Evolutionary conservation across 2,329 filamentous ascomycete species (phyloP).

Genomic region (Epichloe gansuensis): DNA sequence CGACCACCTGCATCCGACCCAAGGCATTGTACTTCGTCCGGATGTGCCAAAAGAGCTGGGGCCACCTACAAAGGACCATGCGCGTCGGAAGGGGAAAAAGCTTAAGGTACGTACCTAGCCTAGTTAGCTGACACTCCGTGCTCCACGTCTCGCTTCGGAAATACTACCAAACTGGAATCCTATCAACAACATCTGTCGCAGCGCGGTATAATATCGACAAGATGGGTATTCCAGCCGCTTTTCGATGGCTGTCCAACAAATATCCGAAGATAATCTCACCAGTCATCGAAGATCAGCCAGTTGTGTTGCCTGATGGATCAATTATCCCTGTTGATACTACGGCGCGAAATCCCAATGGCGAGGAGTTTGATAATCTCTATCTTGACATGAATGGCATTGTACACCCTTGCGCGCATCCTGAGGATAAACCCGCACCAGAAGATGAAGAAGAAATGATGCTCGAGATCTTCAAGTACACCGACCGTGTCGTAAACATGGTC

Average conservation of each 20-base stretch:
- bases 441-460: slow-evolving; percentile 99
- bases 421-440: slow-evolving; percentile 79
- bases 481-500: slow-evolving; percentile 97
- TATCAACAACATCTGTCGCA: not conserved
- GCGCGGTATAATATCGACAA: not conserved
- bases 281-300: slow-evolving; percentile 75
- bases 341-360: slow-evolving; percentile 83
- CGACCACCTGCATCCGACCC: too few relatives aligned
- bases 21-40: too few relatives aligned
- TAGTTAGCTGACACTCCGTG: too few relatives aligned
- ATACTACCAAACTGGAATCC: too few relatives aligned
- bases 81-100: too few relatives aligned
- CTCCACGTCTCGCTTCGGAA: too few relatives aligned
- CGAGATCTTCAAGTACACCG: slow-evolving; percentile 96
- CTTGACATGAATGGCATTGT: slow-evolving; percentile 99
- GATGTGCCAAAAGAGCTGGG: too few relatives aligned
- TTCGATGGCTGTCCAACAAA: slow-evolving; percentile 92
- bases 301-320: slow-evolving; percentile 68
- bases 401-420: slow-evolving; percentile 94
- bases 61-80: too few relatives aligned
- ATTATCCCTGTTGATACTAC: slow-evolving; percentile 77
- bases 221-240: slow-evolving; percentile 93
- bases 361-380: slow-evolving; percentile 96
- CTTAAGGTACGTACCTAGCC: too few relatives aligned
- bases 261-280: slow-evolving; percentile 95